A percentile compares a stretch with the other conserved stretches of the same genome.
These are phyloP conservation scores for Fonsecaea nubica DNA, from an alignment of 2,329 filamentous ascomycete species.

Conservation along the genomic window DNA sequence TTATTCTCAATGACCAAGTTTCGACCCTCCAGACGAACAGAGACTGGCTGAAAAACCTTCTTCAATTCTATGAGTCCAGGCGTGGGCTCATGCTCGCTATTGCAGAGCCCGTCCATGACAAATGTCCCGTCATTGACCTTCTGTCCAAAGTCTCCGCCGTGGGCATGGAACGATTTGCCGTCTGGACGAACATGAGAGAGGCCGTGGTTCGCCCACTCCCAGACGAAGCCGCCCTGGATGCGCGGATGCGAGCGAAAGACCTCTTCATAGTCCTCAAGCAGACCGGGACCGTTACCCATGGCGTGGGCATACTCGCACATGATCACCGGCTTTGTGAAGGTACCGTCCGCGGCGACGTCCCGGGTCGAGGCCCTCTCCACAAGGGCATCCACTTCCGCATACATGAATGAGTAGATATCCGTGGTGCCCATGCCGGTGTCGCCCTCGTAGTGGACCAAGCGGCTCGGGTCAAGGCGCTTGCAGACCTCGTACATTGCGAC, in stretches of 20 bases:
- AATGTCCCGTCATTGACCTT: slow-evolving; percentile 66
- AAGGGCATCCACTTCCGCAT: slow-evolving; percentile 51
- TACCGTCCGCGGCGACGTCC: slow-evolving; percentile 47
- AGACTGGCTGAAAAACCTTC: slow-evolving; percentile 64
- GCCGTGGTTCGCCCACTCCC: slow-evolving; percentile 71
- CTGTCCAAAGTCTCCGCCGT: slow-evolving; percentile 69
- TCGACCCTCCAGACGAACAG: slow-evolving; percentile 56
- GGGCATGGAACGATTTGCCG: slow-evolving; percentile 60
- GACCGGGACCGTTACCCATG: slow-evolving; percentile 77
- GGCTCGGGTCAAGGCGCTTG: slow-evolving; percentile 62
- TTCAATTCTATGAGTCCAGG: slow-evolving; percentile 65
- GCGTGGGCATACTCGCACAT: slow-evolving; percentile 64
- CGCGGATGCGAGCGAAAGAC: slow-evolving; percentile 66
- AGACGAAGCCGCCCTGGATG: slow-evolving; percentile 71
- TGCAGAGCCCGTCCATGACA: slow-evolving; percentile 66
- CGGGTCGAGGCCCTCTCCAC: slow-evolving; percentile 42
- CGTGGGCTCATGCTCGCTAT: slow-evolving; percentile 62
- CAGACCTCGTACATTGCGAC: slow-evolving; percentile 70
- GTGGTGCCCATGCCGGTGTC: slow-evolving; percentile 65
- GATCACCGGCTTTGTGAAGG: slow-evolving; percentile 51
- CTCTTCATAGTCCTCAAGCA: slow-evolving; percentile 71
- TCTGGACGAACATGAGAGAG: slow-evolving; percentile 47
- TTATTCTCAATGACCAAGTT: slow-evolving; percentile 45
- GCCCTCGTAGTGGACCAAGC: slow-evolving; percentile 71
- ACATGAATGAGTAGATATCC: slow-evolving; percentile 75